phyloP scores from a whole-genome alignment of 805 yeast species.

The Scheffersomyces spartinae region DNA sequence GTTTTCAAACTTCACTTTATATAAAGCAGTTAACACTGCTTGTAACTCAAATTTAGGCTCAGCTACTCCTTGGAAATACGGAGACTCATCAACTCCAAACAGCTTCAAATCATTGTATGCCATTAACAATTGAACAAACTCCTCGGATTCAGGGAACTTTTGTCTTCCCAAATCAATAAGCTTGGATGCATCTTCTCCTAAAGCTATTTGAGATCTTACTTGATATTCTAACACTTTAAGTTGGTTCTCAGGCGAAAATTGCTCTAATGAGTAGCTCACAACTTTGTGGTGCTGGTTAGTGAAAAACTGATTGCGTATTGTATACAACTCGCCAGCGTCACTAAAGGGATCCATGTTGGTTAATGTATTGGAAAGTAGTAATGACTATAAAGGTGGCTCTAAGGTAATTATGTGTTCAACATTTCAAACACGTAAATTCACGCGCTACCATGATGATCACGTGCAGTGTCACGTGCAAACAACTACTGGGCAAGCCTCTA shows the following conservation, averaged over 20 bases:
- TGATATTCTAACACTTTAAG: constrained; percentile 29
- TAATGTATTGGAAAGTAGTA: no score
- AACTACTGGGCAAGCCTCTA: no score
- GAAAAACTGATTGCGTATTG: constrained; percentile 47
- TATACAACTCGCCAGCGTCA: constrained; percentile 41
- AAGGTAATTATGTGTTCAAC: constrained; percentile 3
- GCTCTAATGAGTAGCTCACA: constrained; percentile 22
- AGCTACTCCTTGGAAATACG: constrained; percentile 29
- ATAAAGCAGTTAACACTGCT: constrained; percentile 28
- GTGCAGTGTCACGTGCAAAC: no score
- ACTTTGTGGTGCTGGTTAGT: constrained; percentile 45
- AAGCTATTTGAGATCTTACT: constrained; percentile 27
- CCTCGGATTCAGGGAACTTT: constrained; percentile 22
- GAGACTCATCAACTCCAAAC: constrained; percentile 31
- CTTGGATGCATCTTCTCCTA: constrained; percentile 25
- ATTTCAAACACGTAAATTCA: no score
- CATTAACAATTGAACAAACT: constrained; percentile 22
- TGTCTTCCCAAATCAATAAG: constrained; percentile 24
- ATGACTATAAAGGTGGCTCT: no score
- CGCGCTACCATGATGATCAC: no score
- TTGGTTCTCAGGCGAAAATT: constrained; percentile 25
- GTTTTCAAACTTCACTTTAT: constrained; percentile 23
- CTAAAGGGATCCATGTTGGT: constrained; percentile 24
- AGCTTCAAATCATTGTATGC: constrained; percentile 33
- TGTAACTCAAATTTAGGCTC: constrained; percentile 25